phyloP scores from a whole-genome alignment of 1,284 basidiomycete genomes.

The Ceratobasidium sp. region DNA sequence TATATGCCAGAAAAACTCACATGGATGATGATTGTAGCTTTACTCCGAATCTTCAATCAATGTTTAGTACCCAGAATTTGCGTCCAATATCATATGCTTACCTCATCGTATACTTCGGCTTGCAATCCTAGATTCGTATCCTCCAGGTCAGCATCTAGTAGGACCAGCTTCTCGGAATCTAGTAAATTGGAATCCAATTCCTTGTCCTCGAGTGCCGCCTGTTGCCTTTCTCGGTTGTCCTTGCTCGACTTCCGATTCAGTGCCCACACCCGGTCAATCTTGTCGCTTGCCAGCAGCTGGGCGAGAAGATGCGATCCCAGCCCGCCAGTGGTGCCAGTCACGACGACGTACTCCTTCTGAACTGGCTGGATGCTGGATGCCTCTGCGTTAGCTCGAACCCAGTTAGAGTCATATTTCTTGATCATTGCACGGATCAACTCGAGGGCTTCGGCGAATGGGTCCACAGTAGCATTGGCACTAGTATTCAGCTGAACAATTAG shows the following conservation, averaged over 20 bases:
- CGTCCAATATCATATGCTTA: conserved; percentile 33
- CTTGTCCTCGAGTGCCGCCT: conserved; percentile 34
- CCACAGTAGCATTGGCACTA: not conserved
- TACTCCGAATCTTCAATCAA: conserved; percentile 15
- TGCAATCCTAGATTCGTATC: conserved; percentile 44
- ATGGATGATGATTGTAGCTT: conserved; percentile 50
- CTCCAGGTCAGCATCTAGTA: conserved; percentile 45
- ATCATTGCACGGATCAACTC: not conserved
- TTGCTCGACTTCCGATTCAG: conserved; percentile 28
- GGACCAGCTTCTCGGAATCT: conserved; percentile 28
- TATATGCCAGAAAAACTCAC: not conserved
- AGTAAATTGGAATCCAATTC: conserved; percentile 13
- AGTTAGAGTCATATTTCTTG: not conserved
- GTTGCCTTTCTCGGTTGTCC: conserved; percentile 28
- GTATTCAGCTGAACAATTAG: not conserved
- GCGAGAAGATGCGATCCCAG: conserved; percentile 48
- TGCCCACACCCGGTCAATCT: conserved; percentile 37
- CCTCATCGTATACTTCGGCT: conserved; percentile 44
- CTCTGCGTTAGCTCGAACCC: not conserved
- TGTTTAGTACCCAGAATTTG: not conserved
- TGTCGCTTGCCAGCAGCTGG: conserved; percentile 40
- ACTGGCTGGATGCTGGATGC: not conserved
- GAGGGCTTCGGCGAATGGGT: not conserved
- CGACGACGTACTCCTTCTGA: conserved; percentile 43
- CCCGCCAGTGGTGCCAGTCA: conserved; percentile 51